Evolutionary conservation across 805 yeast species (phyloP).

Genomic region (Saccharomycopsis guyanensis): DNA sequence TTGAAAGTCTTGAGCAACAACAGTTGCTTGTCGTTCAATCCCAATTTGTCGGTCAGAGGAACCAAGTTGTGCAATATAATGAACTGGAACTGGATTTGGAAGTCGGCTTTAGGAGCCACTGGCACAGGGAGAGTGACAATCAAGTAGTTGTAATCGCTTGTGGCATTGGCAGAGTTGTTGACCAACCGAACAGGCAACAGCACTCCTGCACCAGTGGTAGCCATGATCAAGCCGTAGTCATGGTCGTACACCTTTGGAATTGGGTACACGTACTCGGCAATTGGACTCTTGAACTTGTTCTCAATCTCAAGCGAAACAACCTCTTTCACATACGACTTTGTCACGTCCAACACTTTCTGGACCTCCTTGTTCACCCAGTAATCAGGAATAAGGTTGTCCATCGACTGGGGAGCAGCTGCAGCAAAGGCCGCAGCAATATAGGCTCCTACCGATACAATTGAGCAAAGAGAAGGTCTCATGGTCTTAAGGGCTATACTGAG

Average conservation of each 20-base stretch:
- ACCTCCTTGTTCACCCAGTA: conserved; percentile 49
- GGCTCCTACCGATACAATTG: too few species aligned
- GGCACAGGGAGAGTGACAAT: conserved; percentile 52
- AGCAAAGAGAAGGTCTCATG: too few species aligned
- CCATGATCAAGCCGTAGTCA: conserved; percentile 25
- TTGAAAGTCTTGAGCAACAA: conserved; percentile 47
- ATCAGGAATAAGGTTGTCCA: not conserved
- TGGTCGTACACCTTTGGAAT: conserved; percentile 41
- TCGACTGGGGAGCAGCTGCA: not conserved
- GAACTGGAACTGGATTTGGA: conserved; percentile 41
- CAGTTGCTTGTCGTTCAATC: conserved; percentile 53
- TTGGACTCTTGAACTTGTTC: conserved; percentile 52
- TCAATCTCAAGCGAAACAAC: conserved; percentile 44
- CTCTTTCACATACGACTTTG: conserved; percentile 60
- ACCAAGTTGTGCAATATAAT: conserved; percentile 39
- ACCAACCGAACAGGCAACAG: conserved; percentile 13
- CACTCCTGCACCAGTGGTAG: not conserved
- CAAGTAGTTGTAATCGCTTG: conserved; percentile 32
- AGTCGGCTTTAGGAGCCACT: conserved; percentile 52
- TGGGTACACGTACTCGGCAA: conserved; percentile 48
- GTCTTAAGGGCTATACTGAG: too few species aligned
- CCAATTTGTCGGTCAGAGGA: conserved; percentile 61
- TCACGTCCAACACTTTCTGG: conserved; percentile 53
- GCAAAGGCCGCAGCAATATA: not conserved
- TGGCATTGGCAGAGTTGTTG: conserved; percentile 14